Conservation (phyloP, 176 grass and related monocot genomes). For the Zoysia pacifica region DNA sequence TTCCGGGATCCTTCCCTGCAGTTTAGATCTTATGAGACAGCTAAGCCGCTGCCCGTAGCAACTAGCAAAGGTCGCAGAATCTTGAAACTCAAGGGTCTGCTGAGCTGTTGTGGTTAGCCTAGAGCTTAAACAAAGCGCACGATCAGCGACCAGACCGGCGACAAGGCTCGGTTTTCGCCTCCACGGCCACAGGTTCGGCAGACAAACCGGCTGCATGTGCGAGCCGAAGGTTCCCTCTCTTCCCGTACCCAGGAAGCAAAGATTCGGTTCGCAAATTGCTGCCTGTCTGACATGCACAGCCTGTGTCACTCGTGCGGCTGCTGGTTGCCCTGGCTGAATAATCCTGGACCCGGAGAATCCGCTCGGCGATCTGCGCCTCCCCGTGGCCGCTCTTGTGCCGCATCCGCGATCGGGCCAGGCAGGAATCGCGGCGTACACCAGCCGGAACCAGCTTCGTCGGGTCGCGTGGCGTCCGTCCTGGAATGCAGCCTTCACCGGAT, state of each 20-base stretch:
- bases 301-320: constrained; percentile 6
- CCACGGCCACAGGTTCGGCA: constrained; percentile 26
- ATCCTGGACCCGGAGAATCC: neutral
- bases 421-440: neutral
- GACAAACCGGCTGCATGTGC: constrained; percentile 32
- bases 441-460: constrained; percentile 1
- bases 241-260: neutral
- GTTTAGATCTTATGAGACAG: constrained; percentile 41
- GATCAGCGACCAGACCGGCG: constrained; percentile 40
- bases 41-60: neutral
- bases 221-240: constrained; percentile 1
- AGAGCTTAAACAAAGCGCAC: constrained; percentile 31
- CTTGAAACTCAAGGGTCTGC: constrained; percentile 24
- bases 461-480: constrained; percentile 7
- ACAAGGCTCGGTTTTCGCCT: constrained; percentile 4
- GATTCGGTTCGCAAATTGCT: neutral
- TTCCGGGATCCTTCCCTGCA: constrained; percentile 47
- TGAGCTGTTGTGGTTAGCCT: constrained; percentile 46
- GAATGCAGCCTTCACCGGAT: constrained; percentile 23
- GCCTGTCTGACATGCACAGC: constrained; percentile 1
- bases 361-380: neutral
- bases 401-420: neutral
- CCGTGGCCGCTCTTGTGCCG: neutral
- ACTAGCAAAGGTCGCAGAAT: constrained; percentile 1
- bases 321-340: neutral